Conservation (phyloP, 768 basidiomycete species). For the Neoboletus brunneissimus region DNA sequence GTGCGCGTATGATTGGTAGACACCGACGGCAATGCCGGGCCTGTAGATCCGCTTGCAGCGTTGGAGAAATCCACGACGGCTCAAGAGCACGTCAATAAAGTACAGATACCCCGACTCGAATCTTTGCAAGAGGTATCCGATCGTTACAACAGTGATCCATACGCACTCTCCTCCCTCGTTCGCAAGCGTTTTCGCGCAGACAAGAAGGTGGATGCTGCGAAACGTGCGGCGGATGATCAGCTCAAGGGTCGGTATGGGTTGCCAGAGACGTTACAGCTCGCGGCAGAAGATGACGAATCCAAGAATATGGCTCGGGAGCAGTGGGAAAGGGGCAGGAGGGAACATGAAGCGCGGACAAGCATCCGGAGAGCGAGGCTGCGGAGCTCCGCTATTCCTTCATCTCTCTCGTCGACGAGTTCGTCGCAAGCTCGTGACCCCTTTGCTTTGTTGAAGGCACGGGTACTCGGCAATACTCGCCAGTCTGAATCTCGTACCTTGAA, state of each 20-base stretch:
- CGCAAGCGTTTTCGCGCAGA: constrained; percentile 83
- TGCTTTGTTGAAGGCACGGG: constrained; percentile 49
- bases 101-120: constrained; percentile 78
- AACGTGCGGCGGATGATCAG: constrained; percentile 64
- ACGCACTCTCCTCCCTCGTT: constrained; percentile 66
- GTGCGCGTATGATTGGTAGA: constrained; percentile 39
- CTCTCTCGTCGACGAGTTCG: constrained; percentile 16
- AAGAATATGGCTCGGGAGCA: constrained; percentile 59
- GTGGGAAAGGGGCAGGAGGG: constrained; percentile 55
- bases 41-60: constrained; percentile 81
- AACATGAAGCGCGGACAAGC: constrained; percentile 41
- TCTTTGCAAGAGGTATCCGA: constrained; percentile 75
- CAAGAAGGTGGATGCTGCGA: constrained; percentile 75
- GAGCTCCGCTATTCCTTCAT: constrained; percentile 26
- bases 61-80: constrained; percentile 87
- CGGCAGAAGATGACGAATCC: constrained; percentile 61
- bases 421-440: constrained; percentile 33
- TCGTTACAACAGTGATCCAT: constrained; percentile 83
- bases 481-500: constrained; percentile 27
- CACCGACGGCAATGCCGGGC: constrained; percentile 58
- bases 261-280: constrained; percentile 61
- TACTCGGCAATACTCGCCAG: constrained; percentile 54
- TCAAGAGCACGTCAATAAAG: constrained; percentile 66
- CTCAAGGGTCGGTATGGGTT: constrained; percentile 78
- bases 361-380: constrained; percentile 49